These are phyloP conservation scores for Coprinopsis cinerea DNA, from an alignment of 768 basidiomycete genomes.

Conservation along the genomic window DNA sequence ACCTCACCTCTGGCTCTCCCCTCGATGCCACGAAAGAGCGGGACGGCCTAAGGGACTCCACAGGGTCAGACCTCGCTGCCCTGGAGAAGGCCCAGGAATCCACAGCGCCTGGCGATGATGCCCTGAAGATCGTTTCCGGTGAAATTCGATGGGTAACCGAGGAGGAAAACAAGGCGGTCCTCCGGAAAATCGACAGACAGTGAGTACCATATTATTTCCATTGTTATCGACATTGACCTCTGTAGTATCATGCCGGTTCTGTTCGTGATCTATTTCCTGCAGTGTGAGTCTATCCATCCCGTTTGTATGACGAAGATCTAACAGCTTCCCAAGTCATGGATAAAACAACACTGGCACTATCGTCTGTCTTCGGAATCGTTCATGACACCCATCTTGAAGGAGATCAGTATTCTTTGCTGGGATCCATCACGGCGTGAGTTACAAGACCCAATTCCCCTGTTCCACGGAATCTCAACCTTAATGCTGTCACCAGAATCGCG, in stretches of 20 bases:
- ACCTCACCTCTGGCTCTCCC: background rate
- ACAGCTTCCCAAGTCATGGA: slow-evolving; percentile 21
- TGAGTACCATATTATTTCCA: slow-evolving; percentile 9
- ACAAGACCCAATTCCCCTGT: background rate
- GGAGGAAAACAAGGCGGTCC: slow-evolving; percentile 20
- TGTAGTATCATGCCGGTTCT: slow-evolving; percentile 26
- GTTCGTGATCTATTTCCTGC: slow-evolving; percentile 26
- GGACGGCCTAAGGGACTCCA: background rate
- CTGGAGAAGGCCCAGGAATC: background rate
- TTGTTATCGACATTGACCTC: background rate
- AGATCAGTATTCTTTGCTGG: slow-evolving; percentile 28
- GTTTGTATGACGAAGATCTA: background rate
- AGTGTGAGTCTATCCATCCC: slow-evolving; percentile 16
- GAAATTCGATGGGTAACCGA: slow-evolving; percentile 15
- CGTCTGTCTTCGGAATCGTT: slow-evolving; percentile 29
- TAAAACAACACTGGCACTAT: slow-evolving; percentile 27
- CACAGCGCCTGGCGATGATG: slow-evolving; percentile 11
- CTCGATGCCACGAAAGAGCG: background rate
- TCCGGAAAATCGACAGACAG: slow-evolving; percentile 25
- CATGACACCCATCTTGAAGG: slow-evolving; percentile 24
- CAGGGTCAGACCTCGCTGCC: background rate
- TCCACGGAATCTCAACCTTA: background rate
- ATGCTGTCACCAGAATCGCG: slow-evolving; percentile 20
- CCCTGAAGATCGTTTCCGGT: slow-evolving; percentile 13
- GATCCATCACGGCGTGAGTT: slow-evolving; percentile 26